These are phyloP conservation scores for Daldinia sp. DNA, from an alignment of 2,329 filamentous ascomycete species.

Conservation along the genomic window DNA sequence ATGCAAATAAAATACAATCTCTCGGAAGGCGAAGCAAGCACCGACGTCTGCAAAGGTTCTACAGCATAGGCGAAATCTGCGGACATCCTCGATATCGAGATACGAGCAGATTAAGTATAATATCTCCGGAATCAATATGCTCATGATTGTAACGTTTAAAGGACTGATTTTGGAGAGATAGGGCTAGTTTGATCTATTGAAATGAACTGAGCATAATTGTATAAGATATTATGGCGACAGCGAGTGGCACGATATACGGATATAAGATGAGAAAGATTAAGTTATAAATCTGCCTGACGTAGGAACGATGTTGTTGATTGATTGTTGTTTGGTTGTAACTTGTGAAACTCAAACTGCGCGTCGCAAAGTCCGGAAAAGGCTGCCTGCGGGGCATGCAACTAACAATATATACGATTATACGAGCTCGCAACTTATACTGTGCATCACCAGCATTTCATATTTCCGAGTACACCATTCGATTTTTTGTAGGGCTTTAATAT, in stretches of 20 bases:
- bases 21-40: conserved; percentile 57
- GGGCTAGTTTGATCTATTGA: not conserved
- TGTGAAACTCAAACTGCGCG: not conserved
- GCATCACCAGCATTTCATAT: not conserved
- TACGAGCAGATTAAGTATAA: conserved; percentile 47
- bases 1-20: conserved; percentile 49
- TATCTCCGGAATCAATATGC: conserved; percentile 45
- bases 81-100: conserved; percentile 44
- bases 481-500: no score
- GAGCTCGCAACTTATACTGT: not conserved
- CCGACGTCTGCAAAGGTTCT: conserved; percentile 45
- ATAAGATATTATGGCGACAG: not conserved
- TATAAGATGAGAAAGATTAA: not conserved
- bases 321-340: not conserved
- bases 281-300: not conserved
- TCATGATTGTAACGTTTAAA: conserved; percentile 31
- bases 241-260: not conserved
- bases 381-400: conserved; percentile 10
- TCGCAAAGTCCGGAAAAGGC: not conserved
- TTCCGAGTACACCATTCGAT: not conserved
- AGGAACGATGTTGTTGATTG: not conserved
- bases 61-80: conserved; percentile 46
- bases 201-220: not conserved
- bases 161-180: not conserved
- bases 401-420: conserved; percentile 4